Evolutionary conservation across 306 rosid species (phyloP).

Genomic region (Prunus mongolica): DNA sequence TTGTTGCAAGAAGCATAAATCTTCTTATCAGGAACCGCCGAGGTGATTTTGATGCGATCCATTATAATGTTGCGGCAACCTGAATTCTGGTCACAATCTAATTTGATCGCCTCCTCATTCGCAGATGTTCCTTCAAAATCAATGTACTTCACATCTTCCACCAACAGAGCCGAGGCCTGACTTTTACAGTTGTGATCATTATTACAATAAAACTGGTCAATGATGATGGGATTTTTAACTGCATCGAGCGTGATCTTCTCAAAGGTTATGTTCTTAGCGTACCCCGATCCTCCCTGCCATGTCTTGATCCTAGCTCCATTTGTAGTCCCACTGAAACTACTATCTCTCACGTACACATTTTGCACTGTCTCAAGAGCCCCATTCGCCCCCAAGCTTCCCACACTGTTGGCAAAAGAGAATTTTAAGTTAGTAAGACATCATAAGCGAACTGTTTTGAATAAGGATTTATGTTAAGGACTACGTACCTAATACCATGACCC

Average conservation of each 20-base stretch:
- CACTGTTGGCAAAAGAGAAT: background rate
- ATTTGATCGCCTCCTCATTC: slow-evolving; percentile 10
- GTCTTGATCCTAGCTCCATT: slow-evolving; percentile 21
- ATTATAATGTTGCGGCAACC: slow-evolving; percentile 17
- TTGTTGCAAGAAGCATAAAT: slow-evolving; percentile 9
- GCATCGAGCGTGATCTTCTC: slow-evolving; percentile 3
- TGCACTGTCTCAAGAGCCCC: background rate
- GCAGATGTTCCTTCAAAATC: slow-evolving; percentile 25
- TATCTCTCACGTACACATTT: background rate
- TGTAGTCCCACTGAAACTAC: background rate
- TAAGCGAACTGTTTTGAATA: too few relatives aligned
- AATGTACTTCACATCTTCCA: slow-evolving; percentile 13
- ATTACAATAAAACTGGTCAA: slow-evolving; percentile 12
- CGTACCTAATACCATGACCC: slow-evolving; percentile 55
- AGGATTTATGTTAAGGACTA: too few relatives aligned
- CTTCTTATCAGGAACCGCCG: background rate
- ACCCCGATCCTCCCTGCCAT: slow-evolving; percentile 33
- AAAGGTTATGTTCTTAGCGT: slow-evolving; percentile 1
- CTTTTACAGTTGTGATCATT: background rate
- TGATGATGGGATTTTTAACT: slow-evolving; percentile 10
- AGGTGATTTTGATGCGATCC: slow-evolving; percentile 9
- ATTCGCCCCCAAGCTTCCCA: slow-evolving; percentile 8
- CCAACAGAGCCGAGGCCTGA: slow-evolving; percentile 3
- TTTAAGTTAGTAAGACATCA: background rate
- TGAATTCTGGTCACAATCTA: slow-evolving; percentile 4